These are phyloP conservation scores for Leccinum incarnatum DNA, from an alignment of 768 basidiomycete species.

Conservation along the genomic window DNA sequence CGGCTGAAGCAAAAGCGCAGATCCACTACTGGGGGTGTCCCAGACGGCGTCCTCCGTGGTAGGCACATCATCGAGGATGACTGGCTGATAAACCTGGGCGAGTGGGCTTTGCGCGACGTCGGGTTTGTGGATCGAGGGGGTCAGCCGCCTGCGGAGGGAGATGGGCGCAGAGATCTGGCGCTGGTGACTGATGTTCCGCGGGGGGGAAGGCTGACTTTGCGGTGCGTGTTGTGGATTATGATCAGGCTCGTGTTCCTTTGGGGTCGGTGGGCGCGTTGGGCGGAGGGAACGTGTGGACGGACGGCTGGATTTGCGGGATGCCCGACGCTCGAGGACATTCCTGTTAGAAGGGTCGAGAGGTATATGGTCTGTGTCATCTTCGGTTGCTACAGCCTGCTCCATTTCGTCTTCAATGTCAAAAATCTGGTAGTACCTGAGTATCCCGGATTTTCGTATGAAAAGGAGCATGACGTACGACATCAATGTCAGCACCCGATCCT, in stretches of 20 bases:
- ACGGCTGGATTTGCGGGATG: slow-evolving; percentile 32
- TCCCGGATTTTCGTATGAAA: neutral
- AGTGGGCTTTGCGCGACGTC: slow-evolving; percentile 50
- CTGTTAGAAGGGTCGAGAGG: slow-evolving; percentile 13
- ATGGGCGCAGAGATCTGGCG: slow-evolving; percentile 17
- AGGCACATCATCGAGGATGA: slow-evolving; percentile 50
- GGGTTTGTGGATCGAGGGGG: slow-evolving; percentile 17
- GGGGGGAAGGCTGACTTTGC: slow-evolving; percentile 8
- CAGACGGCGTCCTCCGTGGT: slow-evolving; percentile 33
- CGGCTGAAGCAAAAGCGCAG: slow-evolving; percentile 6
- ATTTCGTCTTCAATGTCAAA: slow-evolving; percentile 75
- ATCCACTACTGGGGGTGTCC: slow-evolving; percentile 12
- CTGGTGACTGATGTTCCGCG: slow-evolving; percentile 2
- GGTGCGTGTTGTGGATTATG: slow-evolving; percentile 1
- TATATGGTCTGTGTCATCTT: slow-evolving; percentile 7
- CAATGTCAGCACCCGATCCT: slow-evolving; percentile 73
- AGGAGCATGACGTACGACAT: slow-evolving; percentile 47
- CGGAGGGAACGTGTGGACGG: slow-evolving; percentile 32
- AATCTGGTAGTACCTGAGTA: slow-evolving; percentile 42
- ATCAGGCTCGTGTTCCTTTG: slow-evolving; percentile 18
- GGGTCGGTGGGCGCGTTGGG: slow-evolving; percentile 16
- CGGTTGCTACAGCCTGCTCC: slow-evolving; percentile 2
- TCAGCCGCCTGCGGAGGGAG: slow-evolving; percentile 18
- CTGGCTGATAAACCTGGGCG: slow-evolving; percentile 70
- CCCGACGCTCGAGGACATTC: slow-evolving; percentile 25